Percentiles rank a stretch among this genome's conserved stretches.
Evolutionary conservation across 768 basidiomycete species (phyloP).

Genomic region (Suillus hirtellus): DNA sequence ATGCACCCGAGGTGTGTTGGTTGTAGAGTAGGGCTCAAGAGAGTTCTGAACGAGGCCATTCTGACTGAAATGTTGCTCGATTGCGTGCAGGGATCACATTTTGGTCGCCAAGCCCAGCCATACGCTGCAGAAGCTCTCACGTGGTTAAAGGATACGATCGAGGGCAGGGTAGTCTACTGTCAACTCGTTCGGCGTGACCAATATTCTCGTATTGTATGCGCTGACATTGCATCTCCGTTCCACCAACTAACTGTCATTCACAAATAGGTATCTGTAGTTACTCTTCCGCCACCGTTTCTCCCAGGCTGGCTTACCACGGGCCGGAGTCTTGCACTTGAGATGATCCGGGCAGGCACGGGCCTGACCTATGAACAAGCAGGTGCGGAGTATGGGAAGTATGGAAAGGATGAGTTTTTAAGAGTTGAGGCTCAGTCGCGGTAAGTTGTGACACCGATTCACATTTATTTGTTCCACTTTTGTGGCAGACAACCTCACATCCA

Average conservation of each 20-base stretch:
- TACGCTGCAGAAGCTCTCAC: slow-evolving; percentile 70
- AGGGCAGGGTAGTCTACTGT: slow-evolving; percentile 64
- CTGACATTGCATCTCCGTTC: not conserved
- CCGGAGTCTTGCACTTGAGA: slow-evolving; percentile 58
- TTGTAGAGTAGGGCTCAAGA: slow-evolving; percentile 1
- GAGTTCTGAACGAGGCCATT: not conserved
- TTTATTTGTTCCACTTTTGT: not conserved
- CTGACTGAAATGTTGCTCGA: not conserved
- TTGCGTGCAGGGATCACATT: slow-evolving; percentile 65
- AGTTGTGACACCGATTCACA: slow-evolving; percentile 21
- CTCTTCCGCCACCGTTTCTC: slow-evolving; percentile 51
- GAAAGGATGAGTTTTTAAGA: slow-evolving; percentile 61
- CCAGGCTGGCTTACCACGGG: slow-evolving; percentile 45
- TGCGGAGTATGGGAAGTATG: slow-evolving; percentile 75
- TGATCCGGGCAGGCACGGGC: slow-evolving; percentile 79
- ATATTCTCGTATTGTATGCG: slow-evolving; percentile 75
- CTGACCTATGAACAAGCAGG: slow-evolving; percentile 75
- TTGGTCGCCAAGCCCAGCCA: slow-evolving; percentile 78
- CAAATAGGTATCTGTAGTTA: slow-evolving; percentile 65
- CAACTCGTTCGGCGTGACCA: slow-evolving; percentile 79
- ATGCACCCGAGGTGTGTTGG: slow-evolving; percentile 83
- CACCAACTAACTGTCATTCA: not conserved
- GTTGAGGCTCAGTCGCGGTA: slow-evolving; percentile 71
- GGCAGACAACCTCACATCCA: not conserved
- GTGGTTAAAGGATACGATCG: slow-evolving; percentile 63